Percentiles rank a stretch among this genome's conserved stretches.
Conservation (phyloP, 2,329 filamentous ascomycete genomes). For the Sporothrix sp. region DNA sequence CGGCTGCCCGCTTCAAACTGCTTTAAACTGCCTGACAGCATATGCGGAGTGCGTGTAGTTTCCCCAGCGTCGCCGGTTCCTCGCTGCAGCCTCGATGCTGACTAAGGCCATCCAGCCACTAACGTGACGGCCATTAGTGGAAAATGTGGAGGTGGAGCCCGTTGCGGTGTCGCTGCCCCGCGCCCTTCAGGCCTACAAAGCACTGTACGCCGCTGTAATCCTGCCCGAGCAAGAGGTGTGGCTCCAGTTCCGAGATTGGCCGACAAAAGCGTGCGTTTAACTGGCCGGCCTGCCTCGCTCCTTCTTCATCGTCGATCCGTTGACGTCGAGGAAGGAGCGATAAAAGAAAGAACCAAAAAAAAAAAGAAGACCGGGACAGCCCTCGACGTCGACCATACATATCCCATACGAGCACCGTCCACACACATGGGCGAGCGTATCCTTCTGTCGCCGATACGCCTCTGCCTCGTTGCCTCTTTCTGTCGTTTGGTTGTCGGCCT, state of each 20-base stretch:
- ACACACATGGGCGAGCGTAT: neutral
- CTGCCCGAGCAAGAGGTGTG: neutral
- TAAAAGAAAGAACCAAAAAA: neutral
- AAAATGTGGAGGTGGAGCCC: neutral
- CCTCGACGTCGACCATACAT: neutral
- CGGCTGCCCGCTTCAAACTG: too few relatives aligned
- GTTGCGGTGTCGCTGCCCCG: neutral
- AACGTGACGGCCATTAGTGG: neutral
- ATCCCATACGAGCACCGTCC: neutral
- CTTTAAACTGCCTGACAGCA: too few relatives aligned
- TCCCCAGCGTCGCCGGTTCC: too few relatives aligned
- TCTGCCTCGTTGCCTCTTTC: too few relatives aligned
- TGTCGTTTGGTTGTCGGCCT: too few relatives aligned
- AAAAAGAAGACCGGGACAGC: neutral
- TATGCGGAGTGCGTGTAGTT: too few relatives aligned
- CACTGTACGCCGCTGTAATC: neutral
- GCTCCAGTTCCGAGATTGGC: slow-evolving; percentile 9
- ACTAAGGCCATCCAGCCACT: slow-evolving; percentile 4
- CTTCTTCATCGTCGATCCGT: neutral
- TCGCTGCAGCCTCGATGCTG: too few relatives aligned
- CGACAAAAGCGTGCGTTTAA: neutral
- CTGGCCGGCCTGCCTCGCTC: neutral
- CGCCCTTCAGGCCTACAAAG: neutral
- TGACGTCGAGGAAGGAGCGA: neutral
- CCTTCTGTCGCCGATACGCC: neutral